A percentile compares a stretch with the other conserved stretches of the same genome.
These are phyloP conservation scores for Moesziomyces sp. DNA, from an alignment of 1,284 basidiomycete genomes.

Conservation along the genomic window DNA sequence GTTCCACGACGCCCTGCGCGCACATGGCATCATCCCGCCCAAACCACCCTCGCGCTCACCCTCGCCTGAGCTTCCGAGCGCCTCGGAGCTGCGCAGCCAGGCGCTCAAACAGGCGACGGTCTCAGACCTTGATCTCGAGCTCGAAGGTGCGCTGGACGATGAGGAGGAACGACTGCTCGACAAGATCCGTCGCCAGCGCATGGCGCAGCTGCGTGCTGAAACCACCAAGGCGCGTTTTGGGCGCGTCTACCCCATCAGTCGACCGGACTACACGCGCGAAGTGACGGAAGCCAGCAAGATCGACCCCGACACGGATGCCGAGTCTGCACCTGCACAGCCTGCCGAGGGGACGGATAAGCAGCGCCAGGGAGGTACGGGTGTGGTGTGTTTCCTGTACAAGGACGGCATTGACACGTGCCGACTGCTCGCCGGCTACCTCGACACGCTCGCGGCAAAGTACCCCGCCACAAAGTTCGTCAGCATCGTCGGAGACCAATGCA, in stretches of 20 bases:
- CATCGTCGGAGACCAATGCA: constrained; percentile 92
- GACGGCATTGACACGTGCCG: constrained; percentile 76
- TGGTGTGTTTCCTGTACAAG: constrained; percentile 89
- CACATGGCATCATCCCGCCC: constrained; percentile 64
- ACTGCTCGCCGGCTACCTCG: constrained; percentile 78
- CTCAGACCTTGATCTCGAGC: constrained; percentile 52
- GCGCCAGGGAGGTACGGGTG: constrained; percentile 76
- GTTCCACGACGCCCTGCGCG: constrained; percentile 65
- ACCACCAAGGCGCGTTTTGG: constrained; percentile 81
- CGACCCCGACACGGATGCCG: constrained; percentile 69
- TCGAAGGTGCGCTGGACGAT: constrained; percentile 70
- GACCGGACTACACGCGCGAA: constrained; percentile 93
- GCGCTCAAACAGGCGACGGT: constrained; percentile 55
- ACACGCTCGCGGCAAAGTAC: constrained; percentile 80
- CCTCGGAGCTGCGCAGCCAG: constrained; percentile 35
- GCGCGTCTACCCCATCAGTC: constrained; percentile 82
- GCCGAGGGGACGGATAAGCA: constrained; percentile 42
- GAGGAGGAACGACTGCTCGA: constrained; percentile 82
- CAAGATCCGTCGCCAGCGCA: constrained; percentile 75
- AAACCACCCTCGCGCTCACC: constrained; percentile 64
- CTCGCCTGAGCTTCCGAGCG: constrained; percentile 59
- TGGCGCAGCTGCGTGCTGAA: constrained; percentile 76
- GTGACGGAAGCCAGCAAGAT: constrained; percentile 90
- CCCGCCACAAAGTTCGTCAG: constrained; percentile 94
- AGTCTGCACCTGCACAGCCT: constrained; percentile 1